Percentiles rank a stretch among this genome's conserved stretches.
Evolutionary conservation across 257 asterid genomes (phyloP).

Genomic region (Prunella vulgaris): DNA sequence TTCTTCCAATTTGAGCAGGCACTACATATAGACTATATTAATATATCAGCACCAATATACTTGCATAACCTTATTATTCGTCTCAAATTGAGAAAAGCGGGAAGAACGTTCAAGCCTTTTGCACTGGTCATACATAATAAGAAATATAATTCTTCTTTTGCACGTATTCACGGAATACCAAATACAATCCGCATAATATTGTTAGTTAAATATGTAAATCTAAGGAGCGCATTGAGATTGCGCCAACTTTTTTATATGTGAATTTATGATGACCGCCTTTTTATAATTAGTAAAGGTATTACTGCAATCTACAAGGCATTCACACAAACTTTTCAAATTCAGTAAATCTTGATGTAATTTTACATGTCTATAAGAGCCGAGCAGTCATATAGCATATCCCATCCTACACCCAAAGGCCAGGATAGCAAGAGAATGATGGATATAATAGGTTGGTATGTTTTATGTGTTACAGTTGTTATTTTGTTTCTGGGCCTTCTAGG

Average conservation of each 20-base stretch:
- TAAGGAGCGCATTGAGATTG: conserved; percentile 1
- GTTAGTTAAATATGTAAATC: not conserved
- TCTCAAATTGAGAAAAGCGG: not conserved
- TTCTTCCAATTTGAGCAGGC: not conserved
- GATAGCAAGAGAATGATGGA: conserved; percentile 22
- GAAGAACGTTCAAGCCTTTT: not conserved
- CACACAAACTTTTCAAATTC: conserved; percentile 3
- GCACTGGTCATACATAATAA: not conserved
- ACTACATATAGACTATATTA: too few relatives aligned
- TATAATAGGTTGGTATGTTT: conserved; percentile 5
- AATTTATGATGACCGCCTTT: not conserved
- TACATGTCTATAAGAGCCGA: conserved; percentile 8
- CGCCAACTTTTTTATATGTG: not conserved
- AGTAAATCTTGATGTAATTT: not conserved
- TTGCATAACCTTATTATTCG: not conserved
- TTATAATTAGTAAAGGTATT: not conserved
- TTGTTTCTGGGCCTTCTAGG: conserved; percentile 14
- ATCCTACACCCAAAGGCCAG: not conserved
- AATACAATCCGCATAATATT: not conserved
- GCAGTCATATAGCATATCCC: not conserved
- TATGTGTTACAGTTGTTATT: conserved; percentile 19
- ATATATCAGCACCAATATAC: not conserved
- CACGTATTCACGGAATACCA: not conserved
- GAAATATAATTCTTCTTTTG: not conserved
- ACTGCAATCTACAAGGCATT: conserved; percentile 18